A percentile compares a stretch with the other conserved stretches of the same genome.
Evolutionary conservation across 2,329 filamentous ascomycete species (phyloP).

Genomic region (Byssothecium circinans): DNA sequence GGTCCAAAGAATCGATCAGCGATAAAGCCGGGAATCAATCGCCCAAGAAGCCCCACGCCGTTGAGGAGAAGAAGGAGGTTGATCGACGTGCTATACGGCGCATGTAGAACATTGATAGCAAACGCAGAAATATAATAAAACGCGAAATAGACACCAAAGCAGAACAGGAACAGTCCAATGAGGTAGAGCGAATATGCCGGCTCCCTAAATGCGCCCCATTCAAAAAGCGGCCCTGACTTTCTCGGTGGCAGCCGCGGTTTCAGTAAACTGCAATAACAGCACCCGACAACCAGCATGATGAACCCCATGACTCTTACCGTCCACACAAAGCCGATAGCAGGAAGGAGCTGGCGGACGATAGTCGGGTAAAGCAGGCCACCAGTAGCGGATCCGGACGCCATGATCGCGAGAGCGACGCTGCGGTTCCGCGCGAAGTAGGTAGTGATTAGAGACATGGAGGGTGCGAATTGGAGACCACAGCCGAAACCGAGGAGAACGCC

Average conservation of each 20-base stretch:
- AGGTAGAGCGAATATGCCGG: conserved; percentile 44
- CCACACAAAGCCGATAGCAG: conserved; percentile 65
- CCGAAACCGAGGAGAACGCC: conserved; percentile 39
- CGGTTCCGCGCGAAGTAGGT: conserved; percentile 65
- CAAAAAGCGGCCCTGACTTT: conserved; percentile 47
- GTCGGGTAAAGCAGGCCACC: conserved; percentile 67
- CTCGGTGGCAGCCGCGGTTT: conserved; percentile 48
- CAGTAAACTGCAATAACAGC: conserved; percentile 42
- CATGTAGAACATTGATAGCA: conserved; percentile 46
- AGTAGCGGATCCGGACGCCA: conserved; percentile 61
- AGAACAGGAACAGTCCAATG: conserved; percentile 37
- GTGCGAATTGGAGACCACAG: conserved; percentile 40
- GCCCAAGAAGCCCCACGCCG: conserved; percentile 58
- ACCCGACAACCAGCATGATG: conserved; percentile 54
- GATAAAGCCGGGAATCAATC: conserved; percentile 56
- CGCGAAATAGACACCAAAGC: conserved; percentile 45
- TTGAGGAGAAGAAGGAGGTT: conserved; percentile 61
- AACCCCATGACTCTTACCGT: conserved; percentile 65
- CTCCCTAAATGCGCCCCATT: conserved; percentile 47
- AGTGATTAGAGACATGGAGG: conserved; percentile 31
- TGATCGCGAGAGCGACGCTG: conserved; percentile 61
- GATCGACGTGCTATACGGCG: conserved; percentile 55
- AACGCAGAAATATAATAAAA: conserved; percentile 51
- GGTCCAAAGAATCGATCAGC: conserved; percentile 58
- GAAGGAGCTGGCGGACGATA: conserved; percentile 56